Conservation (phyloP, 164 flowering plant genomes). For the Berberis vulgaris region DNA sequence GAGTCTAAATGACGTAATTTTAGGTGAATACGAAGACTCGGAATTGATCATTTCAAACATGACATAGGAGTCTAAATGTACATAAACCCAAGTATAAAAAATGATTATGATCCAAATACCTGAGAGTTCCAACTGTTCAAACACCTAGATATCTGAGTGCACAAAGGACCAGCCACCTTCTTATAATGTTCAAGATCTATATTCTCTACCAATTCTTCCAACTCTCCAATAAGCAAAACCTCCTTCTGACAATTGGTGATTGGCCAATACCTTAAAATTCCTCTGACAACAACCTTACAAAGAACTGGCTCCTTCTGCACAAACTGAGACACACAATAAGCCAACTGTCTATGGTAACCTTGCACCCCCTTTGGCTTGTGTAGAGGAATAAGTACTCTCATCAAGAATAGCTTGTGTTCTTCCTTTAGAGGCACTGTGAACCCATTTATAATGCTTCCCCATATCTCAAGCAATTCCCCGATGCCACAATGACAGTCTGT, state of each 20-base stretch:
- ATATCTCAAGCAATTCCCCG: slow-evolving; percentile 65
- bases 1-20: too few species aligned
- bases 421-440: slow-evolving; percentile 68
- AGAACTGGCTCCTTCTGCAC: slow-evolving; percentile 68
- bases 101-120: slow-evolving; percentile 19
- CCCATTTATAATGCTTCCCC: slow-evolving; percentile 77
- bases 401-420: slow-evolving; percentile 67
- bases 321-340: slow-evolving; percentile 70
- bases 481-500: slow-evolving; percentile 51
- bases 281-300: slow-evolving; percentile 41
- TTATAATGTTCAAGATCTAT: slow-evolving; percentile 35
- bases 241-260: slow-evolving; percentile 61
- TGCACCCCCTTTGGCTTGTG: slow-evolving; percentile 62
- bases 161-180: slow-evolving; percentile 46
- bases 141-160: slow-evolving; percentile 42
- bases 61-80: too few species aligned
- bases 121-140: slow-evolving; percentile 61
- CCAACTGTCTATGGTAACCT: slow-evolving; percentile 52
- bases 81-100: too few species aligned
- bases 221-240: slow-evolving; percentile 49
- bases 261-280: slow-evolving; percentile 66
- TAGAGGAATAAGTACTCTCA: slow-evolving; percentile 55
- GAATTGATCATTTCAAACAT: too few species aligned
- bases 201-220: slow-evolving; percentile 65
- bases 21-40: too few species aligned